Evolutionary conservation across 257 asterid species (phyloP).

Genomic region (Avicennia marina): DNA sequence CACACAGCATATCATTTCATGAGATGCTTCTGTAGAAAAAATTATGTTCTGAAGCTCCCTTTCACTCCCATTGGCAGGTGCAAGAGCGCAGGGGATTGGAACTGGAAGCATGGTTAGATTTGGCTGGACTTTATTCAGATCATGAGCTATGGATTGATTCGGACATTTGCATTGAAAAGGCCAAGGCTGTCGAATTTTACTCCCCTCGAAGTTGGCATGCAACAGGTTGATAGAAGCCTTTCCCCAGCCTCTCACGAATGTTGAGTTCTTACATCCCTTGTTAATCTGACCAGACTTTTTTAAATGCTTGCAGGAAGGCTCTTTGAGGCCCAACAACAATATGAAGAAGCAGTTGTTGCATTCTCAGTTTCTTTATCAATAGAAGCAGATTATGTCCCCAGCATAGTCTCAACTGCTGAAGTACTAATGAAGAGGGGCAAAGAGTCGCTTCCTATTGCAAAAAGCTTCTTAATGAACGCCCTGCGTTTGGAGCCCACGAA

Average conservation of each 20-base stretch:
- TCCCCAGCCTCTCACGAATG: neutral
- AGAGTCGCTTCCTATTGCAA: constrained; percentile 48
- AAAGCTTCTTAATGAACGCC: constrained; percentile 78
- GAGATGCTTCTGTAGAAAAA: neutral
- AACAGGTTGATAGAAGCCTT: constrained; percentile 40
- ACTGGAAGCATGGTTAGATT: constrained; percentile 80
- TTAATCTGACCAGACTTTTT: neutral
- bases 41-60: neutral
- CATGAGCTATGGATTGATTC: constrained; percentile 66
- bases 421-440: constrained; percentile 47
- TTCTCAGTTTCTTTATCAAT: constrained; percentile 56
- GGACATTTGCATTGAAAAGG: constrained; percentile 53
- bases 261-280: neutral
- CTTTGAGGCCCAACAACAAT: constrained; percentile 40
- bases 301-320: constrained; percentile 41
- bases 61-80: constrained; percentile 29
- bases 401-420: constrained; percentile 74
- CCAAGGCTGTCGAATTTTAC: constrained; percentile 36
- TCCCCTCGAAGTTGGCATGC: constrained; percentile 72
- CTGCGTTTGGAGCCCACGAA: constrained; percentile 71
- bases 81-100: constrained; percentile 39
- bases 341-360: constrained; percentile 68
- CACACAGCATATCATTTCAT: too few species aligned
- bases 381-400: constrained; percentile 72
- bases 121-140: constrained; percentile 65